Evolutionary conservation across 768 basidiomycete species (phyloP).

Genomic region (Auricularia sp.): DNA sequence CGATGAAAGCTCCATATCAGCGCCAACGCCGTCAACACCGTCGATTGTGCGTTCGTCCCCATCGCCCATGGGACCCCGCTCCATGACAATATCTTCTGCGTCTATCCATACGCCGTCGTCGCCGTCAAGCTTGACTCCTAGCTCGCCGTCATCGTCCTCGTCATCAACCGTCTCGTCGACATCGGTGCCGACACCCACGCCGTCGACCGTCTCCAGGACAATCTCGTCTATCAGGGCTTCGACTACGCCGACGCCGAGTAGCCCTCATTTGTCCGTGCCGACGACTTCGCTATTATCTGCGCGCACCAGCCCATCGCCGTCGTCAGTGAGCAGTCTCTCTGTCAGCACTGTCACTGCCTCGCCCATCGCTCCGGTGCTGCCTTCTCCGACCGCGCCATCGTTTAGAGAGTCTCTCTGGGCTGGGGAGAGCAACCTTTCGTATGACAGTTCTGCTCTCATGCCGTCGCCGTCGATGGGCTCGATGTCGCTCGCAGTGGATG

Average conservation of each 20-base stretch:
- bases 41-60: background rate
- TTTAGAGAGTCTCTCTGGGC: background rate
- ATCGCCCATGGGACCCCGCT: background rate
- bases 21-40: background rate
- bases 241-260: background rate
- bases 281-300: background rate
- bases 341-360: constrained; percentile 1
- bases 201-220: constrained; percentile 26
- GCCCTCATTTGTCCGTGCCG: background rate
- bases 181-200: constrained; percentile 17
- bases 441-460: background rate
- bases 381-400: constrained; percentile 5
- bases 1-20: background rate
- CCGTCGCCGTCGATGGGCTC: background rate
- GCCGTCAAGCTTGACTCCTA: background rate
- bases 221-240: constrained; percentile 31
- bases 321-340: background rate
- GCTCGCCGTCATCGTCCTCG: background rate
- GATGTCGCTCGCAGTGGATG: background rate
- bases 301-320: background rate
- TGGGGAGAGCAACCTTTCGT: background rate
- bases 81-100: background rate
- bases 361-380: constrained; percentile 6
- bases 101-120: background rate
- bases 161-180: constrained; percentile 7